Conservation (phyloP, 78 protist genomes). For the Dictyostelium brefeldianum region DNA sequence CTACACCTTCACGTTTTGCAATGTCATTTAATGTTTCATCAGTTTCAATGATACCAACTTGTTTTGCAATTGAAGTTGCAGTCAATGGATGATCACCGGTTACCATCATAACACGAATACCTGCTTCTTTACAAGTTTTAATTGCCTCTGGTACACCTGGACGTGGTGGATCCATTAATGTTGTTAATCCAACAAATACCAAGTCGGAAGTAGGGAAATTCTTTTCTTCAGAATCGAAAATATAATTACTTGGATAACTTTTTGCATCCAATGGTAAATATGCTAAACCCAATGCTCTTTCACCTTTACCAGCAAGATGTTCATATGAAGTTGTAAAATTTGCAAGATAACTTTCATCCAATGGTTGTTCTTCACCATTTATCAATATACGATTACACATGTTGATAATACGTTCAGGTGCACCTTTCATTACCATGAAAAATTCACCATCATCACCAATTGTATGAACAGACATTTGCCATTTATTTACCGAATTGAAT, state of each 20-base stretch:
- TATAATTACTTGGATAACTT: conserved; percentile 25
- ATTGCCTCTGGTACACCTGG: conserved; percentile 84
- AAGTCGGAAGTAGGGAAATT: conserved; percentile 82
- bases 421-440: conserved; percentile 78
- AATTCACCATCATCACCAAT: conserved; percentile 9
- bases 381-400: conserved; percentile 73
- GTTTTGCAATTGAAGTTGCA: conserved; percentile 96
- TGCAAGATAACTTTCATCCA: conserved; percentile 10
- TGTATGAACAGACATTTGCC: conserved; percentile 82
- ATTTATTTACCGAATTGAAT: conserved; percentile 98
- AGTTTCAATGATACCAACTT: conserved; percentile 85
- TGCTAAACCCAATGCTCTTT: conserved; percentile 82
- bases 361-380: conserved; percentile 54
- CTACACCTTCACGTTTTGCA: conserved; percentile 60
- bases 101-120: conserved; percentile 97
- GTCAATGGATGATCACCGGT: conserved; percentile 99
- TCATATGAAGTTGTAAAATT: conserved; percentile 61
- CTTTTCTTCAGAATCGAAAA: conserved; percentile 40
- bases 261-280: conserved; percentile 38
- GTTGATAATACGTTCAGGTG: conserved; percentile 81
- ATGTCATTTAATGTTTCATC: conserved; percentile 80
- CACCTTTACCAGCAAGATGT: conserved; percentile 87
- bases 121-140: conserved; percentile 78
- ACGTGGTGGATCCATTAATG: conserved; percentile 99
- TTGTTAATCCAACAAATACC: conserved; percentile 92